Evolutionary conservation across 2,329 filamentous ascomycete genomes (phyloP), one percentile per base, ranked within the genome.

Genomic region (Pseudocercospora fijiensis): DNA sequence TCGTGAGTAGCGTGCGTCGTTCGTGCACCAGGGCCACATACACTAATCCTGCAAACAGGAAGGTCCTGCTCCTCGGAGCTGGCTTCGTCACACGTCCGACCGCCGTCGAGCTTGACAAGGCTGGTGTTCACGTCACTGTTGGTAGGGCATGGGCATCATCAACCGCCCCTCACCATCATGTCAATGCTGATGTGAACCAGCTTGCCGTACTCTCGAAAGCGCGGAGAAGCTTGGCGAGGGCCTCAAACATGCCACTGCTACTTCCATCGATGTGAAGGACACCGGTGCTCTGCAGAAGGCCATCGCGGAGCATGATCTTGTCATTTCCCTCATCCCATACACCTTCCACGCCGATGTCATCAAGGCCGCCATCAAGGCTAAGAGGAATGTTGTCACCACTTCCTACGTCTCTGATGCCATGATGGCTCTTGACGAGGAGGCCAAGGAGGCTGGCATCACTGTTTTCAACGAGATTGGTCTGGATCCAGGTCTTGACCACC

Each of bases 371-470:
- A 97, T 98, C 80, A 86, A 89, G 74, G 86, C 89, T 74, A 97
- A 96, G 90, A 96, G 94, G 85, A 83, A 98, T 82, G 92, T 98
- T 65, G 93, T 98, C 75, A 97, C 94, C 64, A 97, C 94, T 28
- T 92, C 88, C 69, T 98, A 98, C 76, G 90, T 96, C 67, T 96
- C 91, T 4, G 92, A 92, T 3, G 91, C 91, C 69, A 97, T 97
- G 92, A 79, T 89, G 81, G 94, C 93, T 82, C 87, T 98, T 57
- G 90, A 97, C 74, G 83, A 88, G 72, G 82, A 89, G 72, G 87
- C 85, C 77, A 96, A 96, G 84, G 90, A 89, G 67, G 94, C 94
- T 18, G 93, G 92, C 66, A 97, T 97, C 76, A 96, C 92, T 10
- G 93, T 97, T 76, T 93, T 97, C 90, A 97, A 98, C 81, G 94